phyloP scores from a whole-genome alignment of 1,284 basidiomycete species.

The Ganoderma boninense region DNA sequence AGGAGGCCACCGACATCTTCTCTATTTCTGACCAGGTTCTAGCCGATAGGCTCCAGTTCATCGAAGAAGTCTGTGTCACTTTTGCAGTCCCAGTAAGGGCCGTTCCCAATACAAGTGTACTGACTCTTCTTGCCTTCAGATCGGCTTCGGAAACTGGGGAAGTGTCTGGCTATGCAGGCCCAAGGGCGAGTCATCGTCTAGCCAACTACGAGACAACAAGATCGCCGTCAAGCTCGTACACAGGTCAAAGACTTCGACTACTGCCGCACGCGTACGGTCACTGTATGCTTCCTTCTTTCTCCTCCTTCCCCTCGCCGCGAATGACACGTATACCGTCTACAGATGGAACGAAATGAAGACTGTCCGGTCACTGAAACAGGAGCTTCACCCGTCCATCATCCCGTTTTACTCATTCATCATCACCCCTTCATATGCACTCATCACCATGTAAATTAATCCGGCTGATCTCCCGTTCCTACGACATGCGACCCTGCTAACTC shows the following conservation, averaged over 20 bases:
- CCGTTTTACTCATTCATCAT: slow-evolving; percentile 93
- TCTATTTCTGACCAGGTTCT: slow-evolving; percentile 69
- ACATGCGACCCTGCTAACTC: slow-evolving; percentile 14
- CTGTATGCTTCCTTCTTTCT: slow-evolving; percentile 57
- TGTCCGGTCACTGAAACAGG: slow-evolving; percentile 79
- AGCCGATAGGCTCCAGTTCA: slow-evolving; percentile 74
- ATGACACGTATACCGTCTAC: slow-evolving; percentile 49
- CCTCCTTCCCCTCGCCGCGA: slow-evolving; percentile 44
- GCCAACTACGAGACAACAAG: slow-evolving; percentile 46
- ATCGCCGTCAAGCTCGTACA: slow-evolving; percentile 93
- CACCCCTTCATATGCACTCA: slow-evolving; percentile 87
- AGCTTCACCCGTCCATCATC: slow-evolving; percentile 90
- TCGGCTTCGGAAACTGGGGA: slow-evolving; percentile 90
- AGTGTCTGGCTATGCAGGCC: slow-evolving; percentile 81
- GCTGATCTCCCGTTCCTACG: not conserved
- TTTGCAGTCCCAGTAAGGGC: slow-evolving; percentile 13
- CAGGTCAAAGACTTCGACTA: slow-evolving; percentile 78
- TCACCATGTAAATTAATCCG: slow-evolving; percentile 75
- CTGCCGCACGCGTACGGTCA: slow-evolving; percentile 86
- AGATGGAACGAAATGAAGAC: slow-evolving; percentile 98
- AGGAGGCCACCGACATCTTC: slow-evolving; percentile 55
- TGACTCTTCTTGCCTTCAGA: slow-evolving; percentile 50
- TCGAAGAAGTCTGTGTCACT: slow-evolving; percentile 67
- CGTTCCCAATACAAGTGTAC: slow-evolving; percentile 9
- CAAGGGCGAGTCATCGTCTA: slow-evolving; percentile 54